Conservation (phyloP, 805 yeast species). For the Lipomyces sp. region DNA sequence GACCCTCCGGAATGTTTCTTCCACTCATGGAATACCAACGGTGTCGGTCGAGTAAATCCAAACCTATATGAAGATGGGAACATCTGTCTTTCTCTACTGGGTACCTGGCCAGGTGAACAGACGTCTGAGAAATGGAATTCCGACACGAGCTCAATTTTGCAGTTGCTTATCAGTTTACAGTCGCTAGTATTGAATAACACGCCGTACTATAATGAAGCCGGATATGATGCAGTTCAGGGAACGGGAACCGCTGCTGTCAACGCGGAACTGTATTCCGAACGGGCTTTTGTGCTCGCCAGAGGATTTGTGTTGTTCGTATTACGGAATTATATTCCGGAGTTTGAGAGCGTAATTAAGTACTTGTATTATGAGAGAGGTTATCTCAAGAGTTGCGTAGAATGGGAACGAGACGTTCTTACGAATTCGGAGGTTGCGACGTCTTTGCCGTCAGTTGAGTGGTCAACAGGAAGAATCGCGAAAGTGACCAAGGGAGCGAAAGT, state of each 20-base stretch:
- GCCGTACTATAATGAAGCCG: conserved; percentile 37
- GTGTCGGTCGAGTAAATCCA: conserved; percentile 37
- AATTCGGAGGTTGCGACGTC: conserved; percentile 7
- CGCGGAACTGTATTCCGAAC: conserved; percentile 31
- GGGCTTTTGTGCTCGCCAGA: conserved; percentile 33
- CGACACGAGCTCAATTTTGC: conserved; percentile 33
- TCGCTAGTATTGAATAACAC: conserved; percentile 31
- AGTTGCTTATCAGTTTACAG: conserved; percentile 34
- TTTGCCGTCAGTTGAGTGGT: not conserved
- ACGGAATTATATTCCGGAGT: conserved; percentile 23
- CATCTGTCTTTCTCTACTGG: conserved; percentile 35
- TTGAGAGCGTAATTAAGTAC: conserved; percentile 21
- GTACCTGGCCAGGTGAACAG: conserved; percentile 37
- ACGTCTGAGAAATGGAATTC: conserved; percentile 33
- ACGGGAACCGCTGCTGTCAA: conserved; percentile 30
- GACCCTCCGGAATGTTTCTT: conserved; percentile 34
- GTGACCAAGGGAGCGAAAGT: conserved; percentile 33
- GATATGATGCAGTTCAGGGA: conserved; percentile 32
- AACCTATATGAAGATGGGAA: conserved; percentile 37
- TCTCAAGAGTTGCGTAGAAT: conserved; percentile 19
- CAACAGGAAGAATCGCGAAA: conserved; percentile 13
- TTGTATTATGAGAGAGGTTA: conserved; percentile 15
- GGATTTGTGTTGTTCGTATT: conserved; percentile 34
- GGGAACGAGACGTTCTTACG: conserved; percentile 30
- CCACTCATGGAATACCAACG: conserved; percentile 38